Percentiles rank a stretch among this genome's conserved stretches.
phyloP scores from a whole-genome alignment of 2,329 filamentous ascomycete species.

The Hirsutella thompsonii region DNA sequence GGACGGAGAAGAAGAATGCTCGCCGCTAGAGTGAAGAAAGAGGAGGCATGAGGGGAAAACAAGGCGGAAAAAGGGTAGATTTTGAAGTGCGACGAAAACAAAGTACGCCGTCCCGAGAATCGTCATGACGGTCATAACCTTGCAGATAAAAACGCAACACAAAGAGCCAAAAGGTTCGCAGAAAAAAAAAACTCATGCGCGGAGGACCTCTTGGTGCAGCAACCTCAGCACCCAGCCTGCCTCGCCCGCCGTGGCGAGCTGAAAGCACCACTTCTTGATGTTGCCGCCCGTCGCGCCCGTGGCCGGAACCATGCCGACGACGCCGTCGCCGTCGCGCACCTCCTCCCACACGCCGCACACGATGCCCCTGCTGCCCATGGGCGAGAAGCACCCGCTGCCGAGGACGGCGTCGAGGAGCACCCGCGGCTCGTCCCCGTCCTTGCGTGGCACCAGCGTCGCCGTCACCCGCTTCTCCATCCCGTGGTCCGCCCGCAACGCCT shows the following conservation, averaged over 20 bases:
- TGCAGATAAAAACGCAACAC: too few relatives aligned
- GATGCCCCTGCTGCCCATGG: slow-evolving; percentile 74
- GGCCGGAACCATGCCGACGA: slow-evolving; percentile 36
- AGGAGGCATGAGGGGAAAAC: too few relatives aligned
- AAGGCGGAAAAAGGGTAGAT: too few relatives aligned
- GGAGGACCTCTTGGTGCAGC: slow-evolving; percentile 40
- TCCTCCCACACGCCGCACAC: slow-evolving; percentile 83
- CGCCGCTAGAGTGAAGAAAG: too few relatives aligned
- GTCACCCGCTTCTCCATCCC: slow-evolving; percentile 76
- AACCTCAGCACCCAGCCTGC: slow-evolving; percentile 43
- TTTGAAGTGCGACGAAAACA: too few relatives aligned
- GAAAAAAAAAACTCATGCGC: too few relatives aligned
- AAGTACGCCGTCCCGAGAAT: too few relatives aligned
- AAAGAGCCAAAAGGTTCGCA: too few relatives aligned
- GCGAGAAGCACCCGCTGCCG: slow-evolving; percentile 71
- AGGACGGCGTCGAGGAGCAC: slow-evolving; percentile 72
- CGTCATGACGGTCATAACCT: too few relatives aligned
- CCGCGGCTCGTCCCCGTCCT: slow-evolving; percentile 37
- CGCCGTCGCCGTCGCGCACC: slow-evolving; percentile 48
- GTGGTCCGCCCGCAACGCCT: slow-evolving; percentile 45
- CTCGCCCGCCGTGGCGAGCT: slow-evolving; percentile 39
- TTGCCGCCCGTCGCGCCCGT: slow-evolving; percentile 38
- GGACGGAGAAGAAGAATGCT: too few relatives aligned
- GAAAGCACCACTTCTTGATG: slow-evolving; percentile 52
- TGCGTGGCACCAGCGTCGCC: slow-evolving; percentile 58